Base-by-base conservation (phyloP, 164 flowering plant species). In the Chloranthus sessilifolius region DNA sequence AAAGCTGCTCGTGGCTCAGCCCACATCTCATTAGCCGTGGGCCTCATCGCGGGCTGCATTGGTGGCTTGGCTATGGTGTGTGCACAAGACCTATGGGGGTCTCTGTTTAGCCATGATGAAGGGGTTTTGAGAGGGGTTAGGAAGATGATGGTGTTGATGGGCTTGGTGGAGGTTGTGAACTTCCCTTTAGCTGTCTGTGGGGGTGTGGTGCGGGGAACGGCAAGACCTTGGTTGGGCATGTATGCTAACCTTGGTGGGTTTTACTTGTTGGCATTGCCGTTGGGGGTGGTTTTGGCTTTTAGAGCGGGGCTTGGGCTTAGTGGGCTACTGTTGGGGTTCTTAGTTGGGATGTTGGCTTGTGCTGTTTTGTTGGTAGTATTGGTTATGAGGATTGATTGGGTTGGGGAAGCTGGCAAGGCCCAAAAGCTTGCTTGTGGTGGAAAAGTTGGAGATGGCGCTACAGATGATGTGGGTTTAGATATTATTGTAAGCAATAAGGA, bases 201-300 rank as follows among this genome's bases (percentile, higher is more conserved):
- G 10, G 99, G 95, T 17, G 77, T 92, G 3, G 76, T 86, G 19
- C 66, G 96, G 2, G 99, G 88, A 38, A 88, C 95, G 4, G 99
- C 91, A 0, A 64, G 72, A 62, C 96, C 95, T 4, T 71, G 74
- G 79, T 22, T 85, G 39, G 83, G 69, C 0, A 73, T 70, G 81
- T 80, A 76, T 50, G 90, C 95, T 0, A 82, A 72, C 59, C 57
- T 88, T 3, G 81, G 74, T 1, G 95, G 95, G 31, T 86, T 86
- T 43, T 94, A 94, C 65, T 46, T 81, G 35, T 26, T 89, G 61
- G 90, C 95, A 4, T 62, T 88, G 76, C 97, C 97, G 1, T 24
- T 84, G 49, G 78, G 78, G 0, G 68, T 76, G 50, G 60, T 68
- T 16, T 56, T 92, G 14, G 98, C 81, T 4, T 88, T 92, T 66